Evolutionary conservation across 2,329 filamentous ascomycete genomes (phyloP).

Genomic region (Samsoniella hepiali): DNA sequence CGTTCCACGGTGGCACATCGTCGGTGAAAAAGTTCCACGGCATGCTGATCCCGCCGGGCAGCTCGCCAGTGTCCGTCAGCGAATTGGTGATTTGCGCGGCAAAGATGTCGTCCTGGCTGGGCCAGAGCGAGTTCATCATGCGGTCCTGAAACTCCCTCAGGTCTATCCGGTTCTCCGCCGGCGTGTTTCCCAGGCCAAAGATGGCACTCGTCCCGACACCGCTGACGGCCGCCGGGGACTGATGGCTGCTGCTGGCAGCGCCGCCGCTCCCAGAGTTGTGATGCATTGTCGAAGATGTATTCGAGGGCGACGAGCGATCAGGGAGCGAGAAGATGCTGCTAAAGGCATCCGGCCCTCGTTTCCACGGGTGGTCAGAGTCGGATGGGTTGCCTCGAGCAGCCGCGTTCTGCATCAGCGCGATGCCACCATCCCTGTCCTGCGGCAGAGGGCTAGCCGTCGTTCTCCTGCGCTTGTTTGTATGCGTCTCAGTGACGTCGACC

Average conservation of each 20-base stretch:
- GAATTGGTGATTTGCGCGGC: slow-evolving; percentile 30
- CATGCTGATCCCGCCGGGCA: slow-evolving; percentile 25
- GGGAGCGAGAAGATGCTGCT: slow-evolving; percentile 24
- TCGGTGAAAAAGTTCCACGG: slow-evolving; percentile 32
- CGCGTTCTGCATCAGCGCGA: neutral
- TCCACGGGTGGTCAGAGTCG: slow-evolving; percentile 29
- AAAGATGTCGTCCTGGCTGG: slow-evolving; percentile 30
- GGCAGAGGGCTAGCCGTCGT: slow-evolving; percentile 28
- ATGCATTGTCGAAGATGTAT: slow-evolving; percentile 30
- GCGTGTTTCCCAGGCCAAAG: slow-evolving; percentile 32
- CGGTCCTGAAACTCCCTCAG: slow-evolving; percentile 34
- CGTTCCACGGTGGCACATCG: slow-evolving; percentile 20
- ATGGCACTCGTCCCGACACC: slow-evolving; percentile 1
- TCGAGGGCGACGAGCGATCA: slow-evolving; percentile 33
- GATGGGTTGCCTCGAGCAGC: neutral
- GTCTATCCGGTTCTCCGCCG: slow-evolving; percentile 36
- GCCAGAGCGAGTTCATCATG: slow-evolving; percentile 31
- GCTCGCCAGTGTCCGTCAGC: slow-evolving; percentile 22
- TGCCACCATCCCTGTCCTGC: neutral
- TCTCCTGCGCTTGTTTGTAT: slow-evolving; percentile 34
- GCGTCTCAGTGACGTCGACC: slow-evolving; percentile 17
- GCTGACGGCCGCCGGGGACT: slow-evolving; percentile 25
- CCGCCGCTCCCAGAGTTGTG: slow-evolving; percentile 24
- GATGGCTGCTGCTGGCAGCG: slow-evolving; percentile 27
- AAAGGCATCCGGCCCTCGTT: slow-evolving; percentile 18